These are phyloP conservation scores for Schizopora paradoxa DNA, from an alignment of 1,284 basidiomycete genomes.

Conservation along the genomic window DNA sequence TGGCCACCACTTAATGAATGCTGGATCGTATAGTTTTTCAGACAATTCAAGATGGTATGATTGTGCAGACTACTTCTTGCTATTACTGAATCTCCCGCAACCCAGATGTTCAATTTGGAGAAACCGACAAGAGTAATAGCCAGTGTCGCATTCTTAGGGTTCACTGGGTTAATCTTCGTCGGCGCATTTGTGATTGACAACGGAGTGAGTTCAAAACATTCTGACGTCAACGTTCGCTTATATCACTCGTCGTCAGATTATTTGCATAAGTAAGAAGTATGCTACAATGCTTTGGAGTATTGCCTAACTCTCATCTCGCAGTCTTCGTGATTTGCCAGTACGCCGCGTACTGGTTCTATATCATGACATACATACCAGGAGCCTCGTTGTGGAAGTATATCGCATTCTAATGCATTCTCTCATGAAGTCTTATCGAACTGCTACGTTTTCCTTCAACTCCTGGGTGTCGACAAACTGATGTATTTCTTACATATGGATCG, in stretches of 20 bases:
- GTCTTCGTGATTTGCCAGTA: constrained; percentile 86
- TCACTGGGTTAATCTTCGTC: constrained; percentile 76
- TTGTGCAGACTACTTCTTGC: neutral
- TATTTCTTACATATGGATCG: neutral
- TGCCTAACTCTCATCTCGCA: constrained; percentile 26
- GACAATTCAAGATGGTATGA: constrained; percentile 73
- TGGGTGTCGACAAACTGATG: neutral
- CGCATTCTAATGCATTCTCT: neutral
- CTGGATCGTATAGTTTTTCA: constrained; percentile 51
- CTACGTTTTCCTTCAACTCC: neutral
- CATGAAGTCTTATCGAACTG: neutral
- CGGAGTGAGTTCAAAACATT: constrained; percentile 43
- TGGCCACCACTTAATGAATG: constrained; percentile 3
- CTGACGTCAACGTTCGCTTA: constrained; percentile 10
- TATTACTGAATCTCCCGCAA: no score
- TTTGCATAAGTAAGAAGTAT: constrained; percentile 44
- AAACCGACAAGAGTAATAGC: constrained; percentile 85
- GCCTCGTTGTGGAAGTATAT: constrained; percentile 45
- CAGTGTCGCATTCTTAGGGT: constrained; percentile 70
- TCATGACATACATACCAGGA: constrained; percentile 82
- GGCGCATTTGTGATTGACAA: constrained; percentile 70
- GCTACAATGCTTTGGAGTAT: constrained; percentile 8
- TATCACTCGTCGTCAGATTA: constrained; percentile 28
- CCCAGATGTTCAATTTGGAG: constrained; percentile 96
- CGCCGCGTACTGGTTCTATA: constrained; percentile 83